These are phyloP conservation scores for Sutorius eximius DNA, from an alignment of 1,284 basidiomycete genomes.

Conservation along the genomic window DNA sequence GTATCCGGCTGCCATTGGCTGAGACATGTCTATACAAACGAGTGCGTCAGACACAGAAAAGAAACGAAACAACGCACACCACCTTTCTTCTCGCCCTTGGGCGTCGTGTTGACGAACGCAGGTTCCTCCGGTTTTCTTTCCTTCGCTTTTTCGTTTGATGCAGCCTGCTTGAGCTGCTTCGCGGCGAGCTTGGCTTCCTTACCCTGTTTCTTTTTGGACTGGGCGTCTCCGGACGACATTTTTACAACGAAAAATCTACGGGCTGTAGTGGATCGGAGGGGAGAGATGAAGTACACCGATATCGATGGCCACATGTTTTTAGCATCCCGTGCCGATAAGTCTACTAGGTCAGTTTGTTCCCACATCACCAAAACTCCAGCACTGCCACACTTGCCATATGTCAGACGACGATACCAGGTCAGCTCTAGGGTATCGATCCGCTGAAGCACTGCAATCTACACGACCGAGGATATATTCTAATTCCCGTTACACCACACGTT, in stretches of 20 bases:
- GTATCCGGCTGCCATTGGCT: constrained; percentile 88
- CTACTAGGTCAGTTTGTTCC: too few species aligned
- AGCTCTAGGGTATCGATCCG: background rate
- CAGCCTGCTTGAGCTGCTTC: constrained; percentile 62
- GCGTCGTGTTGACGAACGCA: constrained; percentile 83
- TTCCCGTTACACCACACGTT: constrained; percentile 74
- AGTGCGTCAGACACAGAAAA: background rate
- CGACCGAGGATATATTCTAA: constrained; percentile 12
- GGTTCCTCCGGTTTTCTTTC: constrained; percentile 70
- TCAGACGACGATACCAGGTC: background rate
- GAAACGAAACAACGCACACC: constrained; percentile 10
- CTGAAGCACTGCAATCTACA: background rate
- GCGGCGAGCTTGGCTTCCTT: constrained; percentile 81
- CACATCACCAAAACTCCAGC: too few species aligned
- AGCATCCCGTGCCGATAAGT: background rate
- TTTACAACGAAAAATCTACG: background rate
- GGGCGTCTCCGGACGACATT: background rate
- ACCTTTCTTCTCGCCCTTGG: constrained; percentile 91
- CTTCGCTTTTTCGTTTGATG: constrained; percentile 64
- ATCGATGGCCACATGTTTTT: background rate
- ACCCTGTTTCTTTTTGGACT: constrained; percentile 50
- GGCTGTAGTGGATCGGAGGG: background rate
- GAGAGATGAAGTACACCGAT: background rate
- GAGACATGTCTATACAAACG: constrained; percentile 67
- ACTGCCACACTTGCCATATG: too few species aligned